Evolutionary conservation across 2,329 filamentous ascomycete genomes (phyloP).

Genomic region (Hymenoscyphus fraxineus): DNA sequence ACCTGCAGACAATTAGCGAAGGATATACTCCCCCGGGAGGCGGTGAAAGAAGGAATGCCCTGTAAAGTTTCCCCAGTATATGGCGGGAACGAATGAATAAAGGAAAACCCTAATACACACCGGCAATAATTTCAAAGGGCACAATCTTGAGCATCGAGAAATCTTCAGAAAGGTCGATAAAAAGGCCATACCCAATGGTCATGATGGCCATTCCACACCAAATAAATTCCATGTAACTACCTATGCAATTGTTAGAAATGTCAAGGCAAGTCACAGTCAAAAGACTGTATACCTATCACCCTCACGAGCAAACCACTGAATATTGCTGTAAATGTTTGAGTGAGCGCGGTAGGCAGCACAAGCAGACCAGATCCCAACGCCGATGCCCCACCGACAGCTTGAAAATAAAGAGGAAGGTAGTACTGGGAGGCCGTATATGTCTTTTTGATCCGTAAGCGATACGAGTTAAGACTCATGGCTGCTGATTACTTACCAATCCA

Average conservation of each 20-base stretch:
- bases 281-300: neutral
- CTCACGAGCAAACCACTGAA: conserved; percentile 47
- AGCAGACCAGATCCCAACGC: conserved; percentile 73
- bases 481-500: conserved; percentile 44
- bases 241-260: conserved; percentile 41
- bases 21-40: neutral
- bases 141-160: conserved; percentile 42
- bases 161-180: conserved; percentile 39
- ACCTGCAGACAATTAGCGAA: neutral
- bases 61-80: no score
- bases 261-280: neutral
- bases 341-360: conserved; percentile 63
- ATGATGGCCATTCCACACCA: conserved; percentile 42
- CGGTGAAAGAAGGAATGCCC: neutral
- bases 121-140: conserved; percentile 47
- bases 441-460: neutral
- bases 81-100: no score
- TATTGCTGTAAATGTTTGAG: conserved; percentile 41
- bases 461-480: neutral
- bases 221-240: conserved; percentile 45
- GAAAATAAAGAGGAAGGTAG: conserved; percentile 64
- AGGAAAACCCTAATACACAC: conserved; percentile 29
- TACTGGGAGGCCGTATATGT: neutral
- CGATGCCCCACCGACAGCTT: conserved; percentile 65
- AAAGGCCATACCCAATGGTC: conserved; percentile 46